Evolutionary conservation across 2,329 filamentous ascomycete genomes (phyloP).

Genomic region (Fusarium austroafricanum): DNA sequence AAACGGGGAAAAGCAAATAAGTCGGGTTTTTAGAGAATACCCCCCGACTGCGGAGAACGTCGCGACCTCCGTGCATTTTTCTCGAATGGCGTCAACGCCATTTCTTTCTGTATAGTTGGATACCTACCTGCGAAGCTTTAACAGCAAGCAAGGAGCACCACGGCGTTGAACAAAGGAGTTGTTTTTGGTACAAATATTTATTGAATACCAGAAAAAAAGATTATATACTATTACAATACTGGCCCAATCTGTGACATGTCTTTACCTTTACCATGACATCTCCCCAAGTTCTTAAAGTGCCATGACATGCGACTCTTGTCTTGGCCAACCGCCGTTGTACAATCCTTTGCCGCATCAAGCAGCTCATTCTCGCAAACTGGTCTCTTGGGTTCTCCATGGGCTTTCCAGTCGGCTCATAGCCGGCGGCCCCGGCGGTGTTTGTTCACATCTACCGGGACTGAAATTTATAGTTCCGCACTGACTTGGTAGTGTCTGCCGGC

Average conservation of each 20-base stretch:
- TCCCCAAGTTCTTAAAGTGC: background rate
- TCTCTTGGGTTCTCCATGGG: background rate
- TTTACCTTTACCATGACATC: background rate
- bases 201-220: slow-evolving; percentile 32
- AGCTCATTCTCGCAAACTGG: background rate
- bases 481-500: background rate
- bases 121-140: slow-evolving; percentile 36
- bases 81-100: slow-evolving; percentile 37
- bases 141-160: slow-evolving; percentile 43
- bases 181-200: slow-evolving; percentile 31
- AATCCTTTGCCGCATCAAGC: background rate
- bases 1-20: slow-evolving; percentile 18
- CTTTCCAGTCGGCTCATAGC: slow-evolving; percentile 29
- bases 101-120: slow-evolving; percentile 38
- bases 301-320: slow-evolving; percentile 3
- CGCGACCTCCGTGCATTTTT: slow-evolving; percentile 32
- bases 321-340: background rate
- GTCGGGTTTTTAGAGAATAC: slow-evolving; percentile 31
- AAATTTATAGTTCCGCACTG: background rate
- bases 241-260: background rate
- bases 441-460: background rate
- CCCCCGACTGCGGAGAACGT: slow-evolving; percentile 35
- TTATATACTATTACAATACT: slow-evolving; percentile 12
- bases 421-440: slow-evolving; percentile 34
- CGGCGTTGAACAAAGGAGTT: slow-evolving; percentile 37